Evolutionary conservation across 352 stramenopile genomes (phyloP).

Genomic region (Pythium guiyangense): DNA sequence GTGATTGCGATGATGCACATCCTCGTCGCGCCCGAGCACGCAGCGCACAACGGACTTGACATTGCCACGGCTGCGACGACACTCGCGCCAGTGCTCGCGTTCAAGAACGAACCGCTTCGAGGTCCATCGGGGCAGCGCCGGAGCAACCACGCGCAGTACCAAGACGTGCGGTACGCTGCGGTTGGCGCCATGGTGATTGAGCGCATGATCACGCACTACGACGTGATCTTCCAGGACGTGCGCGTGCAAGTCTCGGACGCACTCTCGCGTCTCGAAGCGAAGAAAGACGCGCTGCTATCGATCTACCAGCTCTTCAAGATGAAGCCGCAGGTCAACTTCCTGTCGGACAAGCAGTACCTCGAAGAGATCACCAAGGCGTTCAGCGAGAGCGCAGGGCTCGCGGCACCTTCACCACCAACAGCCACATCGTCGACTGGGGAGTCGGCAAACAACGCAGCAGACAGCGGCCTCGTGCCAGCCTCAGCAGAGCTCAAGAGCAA

Average conservation of each 20-base stretch:
- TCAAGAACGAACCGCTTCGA: slow-evolving; percentile 56
- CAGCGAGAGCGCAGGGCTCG: slow-evolving; percentile 28
- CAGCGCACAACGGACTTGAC: slow-evolving; percentile 62
- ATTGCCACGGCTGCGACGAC: slow-evolving; percentile 50
- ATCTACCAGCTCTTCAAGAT: slow-evolving; percentile 72
- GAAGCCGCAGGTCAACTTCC: slow-evolving; percentile 56
- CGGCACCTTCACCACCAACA: slow-evolving; percentile 6
- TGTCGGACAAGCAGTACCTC: slow-evolving; percentile 59
- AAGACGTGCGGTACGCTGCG: slow-evolving; percentile 71
- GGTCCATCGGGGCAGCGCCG: slow-evolving; percentile 30
- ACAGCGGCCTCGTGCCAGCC: neutral
- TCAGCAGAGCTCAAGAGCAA: neutral
- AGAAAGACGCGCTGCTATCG: slow-evolving; percentile 54
- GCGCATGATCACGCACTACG: slow-evolving; percentile 71
- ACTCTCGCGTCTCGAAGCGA: slow-evolving; percentile 51
- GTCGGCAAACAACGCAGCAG: slow-evolving; percentile 6
- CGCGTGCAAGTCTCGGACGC: slow-evolving; percentile 60
- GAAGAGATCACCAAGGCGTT: slow-evolving; percentile 65
- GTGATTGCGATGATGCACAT: slow-evolving; percentile 68
- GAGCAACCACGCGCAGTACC: slow-evolving; percentile 50
- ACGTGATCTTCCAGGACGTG: slow-evolving; percentile 71
- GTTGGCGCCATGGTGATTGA: slow-evolving; percentile 75
- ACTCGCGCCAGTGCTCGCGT: slow-evolving; percentile 72
- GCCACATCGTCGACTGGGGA: neutral
- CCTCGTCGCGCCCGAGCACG: slow-evolving; percentile 54